phyloP scores from a whole-genome alignment of 352 stramenopile genomes.

The Lagenidium giganteum region DNA sequence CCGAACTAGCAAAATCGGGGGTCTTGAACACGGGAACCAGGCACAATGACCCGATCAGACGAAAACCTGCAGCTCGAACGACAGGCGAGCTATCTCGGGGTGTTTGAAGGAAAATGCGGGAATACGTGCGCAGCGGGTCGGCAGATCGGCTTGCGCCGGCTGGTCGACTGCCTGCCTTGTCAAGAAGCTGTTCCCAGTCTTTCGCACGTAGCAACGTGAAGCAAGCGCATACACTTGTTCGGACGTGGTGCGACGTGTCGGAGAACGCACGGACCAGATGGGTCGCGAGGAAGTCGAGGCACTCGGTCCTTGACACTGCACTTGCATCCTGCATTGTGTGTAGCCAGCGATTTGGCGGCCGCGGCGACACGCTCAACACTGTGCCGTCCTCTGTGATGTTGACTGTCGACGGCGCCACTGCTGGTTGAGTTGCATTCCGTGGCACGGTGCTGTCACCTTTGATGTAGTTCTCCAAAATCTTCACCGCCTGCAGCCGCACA shows the following conservation, averaged over 20 bases:
- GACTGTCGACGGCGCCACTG: too few species aligned
- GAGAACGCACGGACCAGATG: slow-evolving; percentile 80
- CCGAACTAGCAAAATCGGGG: slow-evolving; percentile 47
- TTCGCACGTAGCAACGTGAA: slow-evolving; percentile 68
- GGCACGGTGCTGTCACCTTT: slow-evolving; percentile 29
- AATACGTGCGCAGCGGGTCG: slow-evolving; percentile 58
- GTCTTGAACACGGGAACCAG: slow-evolving; percentile 77
- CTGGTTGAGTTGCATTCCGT: background rate
- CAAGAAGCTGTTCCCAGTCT: slow-evolving; percentile 69
- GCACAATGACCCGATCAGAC: slow-evolving; percentile 72
- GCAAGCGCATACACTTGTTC: slow-evolving; percentile 78
- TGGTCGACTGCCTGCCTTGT: slow-evolving; percentile 30
- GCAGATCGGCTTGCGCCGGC: slow-evolving; percentile 17
- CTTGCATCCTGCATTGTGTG: slow-evolving; percentile 9
- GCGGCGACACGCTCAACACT: too few species aligned
- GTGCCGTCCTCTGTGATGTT: too few species aligned
- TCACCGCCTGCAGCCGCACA: slow-evolving; percentile 80
- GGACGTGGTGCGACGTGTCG: slow-evolving; percentile 82
- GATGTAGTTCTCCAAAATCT: slow-evolving; percentile 87
- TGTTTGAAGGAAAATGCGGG: slow-evolving; percentile 67
- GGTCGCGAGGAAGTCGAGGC: slow-evolving; percentile 74
- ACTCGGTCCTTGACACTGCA: slow-evolving; percentile 36
- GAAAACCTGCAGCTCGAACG: slow-evolving; percentile 73
- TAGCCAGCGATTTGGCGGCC: slow-evolving; percentile 21
- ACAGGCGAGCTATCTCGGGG: slow-evolving; percentile 76